phyloP scores from a whole-genome alignment of 2,329 filamentous ascomycete genomes.

The Elsinoe necatrix region DNA sequence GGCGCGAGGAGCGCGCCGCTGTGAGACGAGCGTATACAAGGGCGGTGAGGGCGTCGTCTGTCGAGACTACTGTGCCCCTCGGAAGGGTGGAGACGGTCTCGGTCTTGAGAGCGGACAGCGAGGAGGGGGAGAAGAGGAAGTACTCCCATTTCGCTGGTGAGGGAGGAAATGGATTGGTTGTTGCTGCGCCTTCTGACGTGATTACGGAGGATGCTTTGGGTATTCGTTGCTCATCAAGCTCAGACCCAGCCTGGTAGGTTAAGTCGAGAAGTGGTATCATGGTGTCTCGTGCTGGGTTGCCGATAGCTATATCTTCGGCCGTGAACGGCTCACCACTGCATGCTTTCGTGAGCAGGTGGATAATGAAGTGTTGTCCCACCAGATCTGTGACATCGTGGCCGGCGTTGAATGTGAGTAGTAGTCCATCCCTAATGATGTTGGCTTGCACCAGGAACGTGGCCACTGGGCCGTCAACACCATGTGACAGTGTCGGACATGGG shows the following conservation, averaged over 20 bases:
- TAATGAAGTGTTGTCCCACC: constrained; percentile 41
- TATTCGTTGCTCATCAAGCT: constrained; percentile 23
- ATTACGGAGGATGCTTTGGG: background rate
- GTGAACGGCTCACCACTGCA: constrained; percentile 41
- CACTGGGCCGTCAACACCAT: constrained; percentile 20
- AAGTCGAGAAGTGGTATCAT: constrained; percentile 36
- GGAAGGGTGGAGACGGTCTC: constrained; percentile 21
- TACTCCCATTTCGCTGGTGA: constrained; percentile 33
- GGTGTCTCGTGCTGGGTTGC: constrained; percentile 35
- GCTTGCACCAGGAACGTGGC: constrained; percentile 42
- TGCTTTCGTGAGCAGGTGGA: constrained; percentile 43
- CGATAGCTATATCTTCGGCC: constrained; percentile 35
- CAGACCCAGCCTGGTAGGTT: constrained; percentile 28
- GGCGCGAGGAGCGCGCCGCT: constrained; percentile 34
- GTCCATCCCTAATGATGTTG: constrained; percentile 42
- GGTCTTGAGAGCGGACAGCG: constrained; percentile 39
- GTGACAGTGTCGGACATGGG: constrained; percentile 35
- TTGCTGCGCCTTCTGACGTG: constrained; percentile 26
- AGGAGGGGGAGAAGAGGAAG: constrained; percentile 36
- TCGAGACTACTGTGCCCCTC: constrained; percentile 38
- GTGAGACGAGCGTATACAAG: constrained; percentile 44
- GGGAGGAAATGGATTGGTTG: constrained; percentile 14
- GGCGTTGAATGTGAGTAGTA: constrained; percentile 43
- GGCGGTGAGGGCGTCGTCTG: constrained; percentile 46
- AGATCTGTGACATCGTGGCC: constrained; percentile 47